These are phyloP conservation scores for Colletotrichum tropicale DNA, from an alignment of 2,329 filamentous ascomycete genomes.

Conservation along the genomic window DNA sequence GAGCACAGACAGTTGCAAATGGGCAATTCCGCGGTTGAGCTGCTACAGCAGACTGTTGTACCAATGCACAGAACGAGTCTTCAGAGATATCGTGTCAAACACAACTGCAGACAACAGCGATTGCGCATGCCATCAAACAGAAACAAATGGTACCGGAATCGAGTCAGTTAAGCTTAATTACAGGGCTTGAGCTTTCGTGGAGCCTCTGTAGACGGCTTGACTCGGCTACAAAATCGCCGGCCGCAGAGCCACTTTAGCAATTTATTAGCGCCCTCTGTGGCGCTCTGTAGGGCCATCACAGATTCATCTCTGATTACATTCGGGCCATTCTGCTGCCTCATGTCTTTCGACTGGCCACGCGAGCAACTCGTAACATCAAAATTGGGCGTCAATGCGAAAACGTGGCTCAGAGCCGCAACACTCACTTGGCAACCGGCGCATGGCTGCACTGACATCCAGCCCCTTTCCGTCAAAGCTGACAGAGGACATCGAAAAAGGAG, in stretches of 20 bases:
- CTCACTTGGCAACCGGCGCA: neutral
- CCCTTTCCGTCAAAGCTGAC: neutral
- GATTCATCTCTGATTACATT: neutral
- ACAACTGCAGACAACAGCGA: neutral
- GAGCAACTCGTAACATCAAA: neutral
- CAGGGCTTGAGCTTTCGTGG: neutral
- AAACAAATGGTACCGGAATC: neutral
- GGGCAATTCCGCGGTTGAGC: neutral
- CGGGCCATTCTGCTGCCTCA: neutral
- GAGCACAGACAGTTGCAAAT: neutral
- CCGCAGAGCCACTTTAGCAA: neutral
- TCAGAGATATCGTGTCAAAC: neutral
- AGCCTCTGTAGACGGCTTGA: neutral
- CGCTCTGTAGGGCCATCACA: neutral
- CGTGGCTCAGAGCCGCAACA: neutral
- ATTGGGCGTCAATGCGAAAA: neutral
- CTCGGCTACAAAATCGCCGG: neutral
- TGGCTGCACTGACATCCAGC: neutral
- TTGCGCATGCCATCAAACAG: neutral
- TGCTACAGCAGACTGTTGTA: neutral
- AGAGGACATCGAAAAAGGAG: neutral
- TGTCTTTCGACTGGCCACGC: neutral
- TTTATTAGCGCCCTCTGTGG: neutral
- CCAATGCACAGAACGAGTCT: accelerated
- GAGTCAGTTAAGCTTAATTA: neutral